Conservation (phyloP, 495 filamentous ascomycete genomes). For the Paragyromitra xinjiangensis region DNA sequence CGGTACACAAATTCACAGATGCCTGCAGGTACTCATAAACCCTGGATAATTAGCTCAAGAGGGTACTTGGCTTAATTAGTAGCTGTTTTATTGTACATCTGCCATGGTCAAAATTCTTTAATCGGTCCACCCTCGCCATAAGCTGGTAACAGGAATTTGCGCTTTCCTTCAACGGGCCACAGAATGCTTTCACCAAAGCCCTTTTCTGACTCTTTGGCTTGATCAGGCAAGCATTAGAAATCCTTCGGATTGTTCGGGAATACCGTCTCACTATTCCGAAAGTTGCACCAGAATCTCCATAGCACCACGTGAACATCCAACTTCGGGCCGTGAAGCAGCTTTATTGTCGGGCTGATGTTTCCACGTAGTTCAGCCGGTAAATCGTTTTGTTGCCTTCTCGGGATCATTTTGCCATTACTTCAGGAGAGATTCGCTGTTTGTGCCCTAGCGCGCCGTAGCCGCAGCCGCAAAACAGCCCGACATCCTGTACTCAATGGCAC, state of each 20-base stretch:
- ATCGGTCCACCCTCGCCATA: neutral
- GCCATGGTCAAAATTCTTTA: neutral
- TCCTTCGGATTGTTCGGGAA: slow-evolving; percentile 15
- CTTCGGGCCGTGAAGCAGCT: slow-evolving; percentile 43
- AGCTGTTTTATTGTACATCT: neutral
- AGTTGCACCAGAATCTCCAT: slow-evolving; percentile 4
- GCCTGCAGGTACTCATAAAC: neutral
- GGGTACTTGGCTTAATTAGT: neutral
- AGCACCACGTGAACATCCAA: slow-evolving; percentile 14
- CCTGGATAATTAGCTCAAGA: slow-evolving; percentile 46
- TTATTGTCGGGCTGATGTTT: neutral
- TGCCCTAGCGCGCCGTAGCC: neutral
- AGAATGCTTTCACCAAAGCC: neutral
- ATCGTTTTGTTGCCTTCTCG: neutral
- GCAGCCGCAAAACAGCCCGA: neutral
- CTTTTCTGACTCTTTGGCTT: slow-evolving; percentile 1
- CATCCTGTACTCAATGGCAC: neutral
- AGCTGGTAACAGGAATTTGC: neutral
- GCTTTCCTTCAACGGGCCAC: neutral
- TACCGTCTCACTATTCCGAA: slow-evolving; percentile 26
- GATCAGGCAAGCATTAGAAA: slow-evolving; percentile 3
- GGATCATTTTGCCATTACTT: neutral
- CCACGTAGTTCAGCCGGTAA: slow-evolving; percentile 12
- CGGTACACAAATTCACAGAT: neutral
- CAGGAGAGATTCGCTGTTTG: neutral